A percentile compares a stretch with the other conserved stretches of the same genome.
Evolutionary conservation across 768 basidiomycete genomes (phyloP).

Genomic region (Leucosporidium scottii): DNA sequence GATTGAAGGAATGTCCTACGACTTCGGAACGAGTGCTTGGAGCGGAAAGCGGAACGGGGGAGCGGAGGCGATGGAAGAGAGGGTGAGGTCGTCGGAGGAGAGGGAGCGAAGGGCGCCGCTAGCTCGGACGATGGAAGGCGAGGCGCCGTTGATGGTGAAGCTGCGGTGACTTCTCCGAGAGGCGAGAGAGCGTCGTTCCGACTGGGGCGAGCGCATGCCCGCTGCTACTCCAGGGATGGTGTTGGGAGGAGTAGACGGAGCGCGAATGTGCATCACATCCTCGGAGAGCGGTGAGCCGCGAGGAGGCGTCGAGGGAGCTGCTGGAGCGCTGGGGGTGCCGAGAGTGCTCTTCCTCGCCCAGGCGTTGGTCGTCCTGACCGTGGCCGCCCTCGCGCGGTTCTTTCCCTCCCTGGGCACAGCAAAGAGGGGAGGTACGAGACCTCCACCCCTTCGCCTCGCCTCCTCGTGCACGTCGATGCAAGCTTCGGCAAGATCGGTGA

Average conservation of each 20-base stretch:
- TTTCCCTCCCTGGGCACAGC: neutral
- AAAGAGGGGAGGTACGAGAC: constrained; percentile 10
- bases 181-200: neutral
- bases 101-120: no score
- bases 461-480: constrained; percentile 24
- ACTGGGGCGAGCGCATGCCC: neutral
- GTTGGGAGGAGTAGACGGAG: neutral
- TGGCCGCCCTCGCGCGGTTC: neutral
- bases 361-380: neutral
- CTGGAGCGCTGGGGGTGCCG: neutral
- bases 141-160: constrained; percentile 2
- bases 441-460: constrained; percentile 24
- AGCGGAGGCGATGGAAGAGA: neutral
- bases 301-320: neutral
- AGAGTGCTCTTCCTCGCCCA: neutral
- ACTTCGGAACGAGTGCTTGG: no score
- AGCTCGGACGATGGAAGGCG: neutral
- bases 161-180: constrained; percentile 2
- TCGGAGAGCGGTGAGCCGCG: neutral
- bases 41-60: no score
- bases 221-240: neutral
- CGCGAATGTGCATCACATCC: constrained; percentile 7
- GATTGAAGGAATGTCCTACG: no score
- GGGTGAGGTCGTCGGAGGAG: neutral
- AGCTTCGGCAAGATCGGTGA: constrained; percentile 14